These are phyloP conservation scores for Cryptosporidium meleagridis DNA, from an alignment of 169 alveolate species.

Conservation along the genomic window DNA sequence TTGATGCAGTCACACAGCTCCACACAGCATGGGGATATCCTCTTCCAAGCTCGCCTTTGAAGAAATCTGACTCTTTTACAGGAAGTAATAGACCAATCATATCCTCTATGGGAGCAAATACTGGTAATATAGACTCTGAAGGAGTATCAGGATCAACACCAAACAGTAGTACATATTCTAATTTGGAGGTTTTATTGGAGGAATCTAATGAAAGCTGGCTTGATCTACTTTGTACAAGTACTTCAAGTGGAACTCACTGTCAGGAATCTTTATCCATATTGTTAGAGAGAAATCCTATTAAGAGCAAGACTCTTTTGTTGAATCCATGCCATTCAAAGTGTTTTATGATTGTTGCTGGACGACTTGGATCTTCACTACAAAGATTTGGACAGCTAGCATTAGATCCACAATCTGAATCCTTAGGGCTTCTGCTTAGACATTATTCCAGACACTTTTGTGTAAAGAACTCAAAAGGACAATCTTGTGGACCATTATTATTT, in stretches of 20 bases:
- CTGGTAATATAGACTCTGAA: background rate
- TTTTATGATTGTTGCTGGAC: conserved; percentile 78
- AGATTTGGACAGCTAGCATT: conserved; percentile 75
- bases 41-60: conserved; percentile 34
- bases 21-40: conserved; percentile 80
- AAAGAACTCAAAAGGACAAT: conserved; percentile 74
- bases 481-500: conserved; percentile 79
- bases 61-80: background rate
- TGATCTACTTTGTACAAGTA: conserved; percentile 77
- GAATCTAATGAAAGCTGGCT: conserved; percentile 78
- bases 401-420: conserved; percentile 78
- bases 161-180: background rate
- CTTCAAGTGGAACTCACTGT: conserved; percentile 77
- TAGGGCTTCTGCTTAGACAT: conserved; percentile 79
- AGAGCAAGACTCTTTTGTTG: conserved; percentile 76
- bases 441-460: conserved; percentile 80
- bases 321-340: conserved; percentile 82
- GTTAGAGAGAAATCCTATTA: conserved; percentile 78
- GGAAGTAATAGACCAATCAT: background rate
- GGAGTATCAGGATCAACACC: background rate
- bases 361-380: conserved; percentile 78
- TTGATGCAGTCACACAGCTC: conserved; percentile 78
- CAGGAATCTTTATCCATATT: conserved; percentile 80
- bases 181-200: conserved; percentile 77
- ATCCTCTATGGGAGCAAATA: background rate